A percentile compares a stretch with the other conserved stretches of the same genome.
Conservation (phyloP, 148 eudicot species). For the Heliamphora exappendiculata region DNA sequence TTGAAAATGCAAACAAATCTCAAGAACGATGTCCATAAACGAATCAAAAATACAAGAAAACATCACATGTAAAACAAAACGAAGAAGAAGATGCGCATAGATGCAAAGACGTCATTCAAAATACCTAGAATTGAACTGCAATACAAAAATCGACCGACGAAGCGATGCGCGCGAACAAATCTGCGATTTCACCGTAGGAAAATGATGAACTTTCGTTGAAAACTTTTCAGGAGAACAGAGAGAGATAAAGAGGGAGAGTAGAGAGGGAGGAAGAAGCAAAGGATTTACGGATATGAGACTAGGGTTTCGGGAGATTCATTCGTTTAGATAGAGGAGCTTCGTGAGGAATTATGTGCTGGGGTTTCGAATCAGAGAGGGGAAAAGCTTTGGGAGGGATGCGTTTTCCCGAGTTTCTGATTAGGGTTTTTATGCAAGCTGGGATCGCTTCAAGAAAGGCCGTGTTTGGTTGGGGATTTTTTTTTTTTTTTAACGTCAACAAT, state of each 20-base stretch:
- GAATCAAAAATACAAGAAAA: neutral
- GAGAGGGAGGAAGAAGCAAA: neutral
- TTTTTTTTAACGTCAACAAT: neutral
- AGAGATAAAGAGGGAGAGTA: neutral
- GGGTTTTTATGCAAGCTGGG: neutral
- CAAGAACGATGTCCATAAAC: neutral
- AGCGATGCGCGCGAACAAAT: neutral
- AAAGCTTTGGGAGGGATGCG: too few relatives aligned
- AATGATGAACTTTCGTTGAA: neutral
- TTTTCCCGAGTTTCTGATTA: neutral
- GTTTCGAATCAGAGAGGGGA: neutral
- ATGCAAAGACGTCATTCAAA: neutral
- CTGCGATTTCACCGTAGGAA: neutral
- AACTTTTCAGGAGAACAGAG: neutral
- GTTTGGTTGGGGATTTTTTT: neutral
- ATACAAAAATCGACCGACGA: neutral
- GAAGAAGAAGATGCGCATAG: neutral
- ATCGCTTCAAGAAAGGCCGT: neutral
- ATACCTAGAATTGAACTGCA: neutral
- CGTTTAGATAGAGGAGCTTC: neutral
- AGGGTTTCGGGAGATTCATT: constrained; percentile 3
- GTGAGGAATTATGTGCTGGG: neutral
- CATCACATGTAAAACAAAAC: too few relatives aligned
- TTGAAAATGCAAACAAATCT: neutral
- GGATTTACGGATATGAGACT: neutral